phyloP scores from a whole-genome alignment of 2,329 filamentous ascomycete species.

The Penicillium sp. region DNA sequence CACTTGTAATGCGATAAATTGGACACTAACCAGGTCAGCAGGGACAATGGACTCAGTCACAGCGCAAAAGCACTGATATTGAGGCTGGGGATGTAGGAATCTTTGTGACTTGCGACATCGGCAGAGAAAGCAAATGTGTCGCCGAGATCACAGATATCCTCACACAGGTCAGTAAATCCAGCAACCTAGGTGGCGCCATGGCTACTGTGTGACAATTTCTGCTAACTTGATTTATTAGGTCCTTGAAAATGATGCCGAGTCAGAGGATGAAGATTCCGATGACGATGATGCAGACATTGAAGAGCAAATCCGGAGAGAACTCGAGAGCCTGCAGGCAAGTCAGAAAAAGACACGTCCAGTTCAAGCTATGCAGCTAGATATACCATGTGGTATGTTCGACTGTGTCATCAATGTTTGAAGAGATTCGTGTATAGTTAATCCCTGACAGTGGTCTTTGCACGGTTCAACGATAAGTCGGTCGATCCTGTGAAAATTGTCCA shows the following conservation, averaged over 20 bases:
- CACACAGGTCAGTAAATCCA: slow-evolving; percentile 48
- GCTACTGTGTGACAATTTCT: not conserved
- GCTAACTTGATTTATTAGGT: slow-evolving; percentile 5
- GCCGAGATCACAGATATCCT: slow-evolving; percentile 60
- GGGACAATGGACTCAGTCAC: slow-evolving; percentile 25
- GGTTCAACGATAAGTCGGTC: slow-evolving; percentile 52
- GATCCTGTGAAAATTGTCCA: slow-evolving; percentile 63
- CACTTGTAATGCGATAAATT: not conserved
- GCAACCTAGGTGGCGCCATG: not conserved
- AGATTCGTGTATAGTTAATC: slow-evolving; percentile 17
- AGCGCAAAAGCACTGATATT: slow-evolving; percentile 29
- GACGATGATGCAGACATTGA: slow-evolving; percentile 57
- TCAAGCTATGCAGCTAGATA: slow-evolving; percentile 54
- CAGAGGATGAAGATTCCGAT: slow-evolving; percentile 21
- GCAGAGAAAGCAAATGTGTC: slow-evolving; percentile 60
- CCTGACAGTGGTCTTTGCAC: slow-evolving; percentile 57
- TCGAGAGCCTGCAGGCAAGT: slow-evolving; percentile 53
- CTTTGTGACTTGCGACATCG: slow-evolving; percentile 63
- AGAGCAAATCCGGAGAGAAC: slow-evolving; percentile 59
- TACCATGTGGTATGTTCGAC: slow-evolving; percentile 45
- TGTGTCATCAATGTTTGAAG: not conserved
- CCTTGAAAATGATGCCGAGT: not conserved
- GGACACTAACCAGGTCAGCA: not conserved
- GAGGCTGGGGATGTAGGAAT: slow-evolving; percentile 59
- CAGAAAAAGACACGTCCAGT: slow-evolving; percentile 50